Conservation (phyloP, 2,329 filamentous ascomycete genomes). For the Ambrosiella beaveri region DNA sequence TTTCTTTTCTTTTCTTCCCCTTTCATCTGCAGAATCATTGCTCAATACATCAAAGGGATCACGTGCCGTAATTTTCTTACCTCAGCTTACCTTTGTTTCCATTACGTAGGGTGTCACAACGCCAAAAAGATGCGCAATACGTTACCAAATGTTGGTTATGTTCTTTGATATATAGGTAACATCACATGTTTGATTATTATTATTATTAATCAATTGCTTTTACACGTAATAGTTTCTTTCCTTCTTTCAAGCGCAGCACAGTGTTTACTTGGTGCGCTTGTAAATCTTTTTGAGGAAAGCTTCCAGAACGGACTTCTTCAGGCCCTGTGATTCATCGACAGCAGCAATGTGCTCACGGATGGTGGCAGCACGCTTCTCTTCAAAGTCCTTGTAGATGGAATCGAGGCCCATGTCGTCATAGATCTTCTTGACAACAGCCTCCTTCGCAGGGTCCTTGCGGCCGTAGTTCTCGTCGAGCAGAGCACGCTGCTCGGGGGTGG, state of each 20-base stretch:
- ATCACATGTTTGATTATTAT: background rate
- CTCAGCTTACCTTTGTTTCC: too few species aligned
- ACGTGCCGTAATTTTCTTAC: too few species aligned
- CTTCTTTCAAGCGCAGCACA: background rate
- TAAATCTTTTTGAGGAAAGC: slow-evolving; percentile 92
- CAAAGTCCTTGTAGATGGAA: slow-evolving; percentile 70
- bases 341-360: slow-evolving; percentile 57
- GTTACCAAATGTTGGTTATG: too few species aligned
- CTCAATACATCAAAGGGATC: too few species aligned
- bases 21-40: too few species aligned
- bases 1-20: too few species aligned
- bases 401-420: slow-evolving; percentile 76
- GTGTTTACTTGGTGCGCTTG: slow-evolving; percentile 75
- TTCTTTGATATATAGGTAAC: background rate
- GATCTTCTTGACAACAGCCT: slow-evolving; percentile 74
- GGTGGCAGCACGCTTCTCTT: slow-evolving; percentile 71
- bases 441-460: slow-evolving; percentile 67
- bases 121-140: too few species aligned
- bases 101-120: too few species aligned
- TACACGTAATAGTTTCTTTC: background rate
- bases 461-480: slow-evolving; percentile 88
- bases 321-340: slow-evolving; percentile 69
- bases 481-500: slow-evolving; percentile 69
- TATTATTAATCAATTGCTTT: background rate
- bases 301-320: slow-evolving; percentile 84